Base-by-base conservation (phyloP, 75 land plant genomes). In the Pinus tabuliformis region DNA sequence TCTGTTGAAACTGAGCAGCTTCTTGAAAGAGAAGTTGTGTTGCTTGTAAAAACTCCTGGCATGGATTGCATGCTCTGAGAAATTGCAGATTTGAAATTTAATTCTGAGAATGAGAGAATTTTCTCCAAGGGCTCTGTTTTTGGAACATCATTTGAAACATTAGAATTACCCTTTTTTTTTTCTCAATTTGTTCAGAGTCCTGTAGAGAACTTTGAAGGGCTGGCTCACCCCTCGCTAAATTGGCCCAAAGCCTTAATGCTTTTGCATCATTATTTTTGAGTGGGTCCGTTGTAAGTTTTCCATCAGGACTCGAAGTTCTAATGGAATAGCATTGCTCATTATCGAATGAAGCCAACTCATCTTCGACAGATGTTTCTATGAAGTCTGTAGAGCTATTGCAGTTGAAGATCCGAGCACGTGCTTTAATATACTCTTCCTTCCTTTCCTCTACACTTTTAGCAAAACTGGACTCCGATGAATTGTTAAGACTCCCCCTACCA, bases 171-270 rank as follows among this genome's bases (percentile, higher is more conserved):
- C 17, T 26, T 26, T 26, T 26, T 26, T 73, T 49, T 24, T 52
- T 52, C 26, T 49, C 58, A 24, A 11, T 73, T 49, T 56, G 36
- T 13, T 73, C 58, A 33, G 62, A n/a, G 71, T 30, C 70, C 3
- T 64, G 5, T 13, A 83, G 70, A 36, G 91, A 76, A 68, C 39
- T 36, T 45, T 68, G 71, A 39, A 68, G 52, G 0, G 71, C 16
- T 1, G 62, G 62, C 18, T 86, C 89, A 26, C 96, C 96, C 30
- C 78, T 83, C n/a, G 82, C 76, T 59, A 93, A 84, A 56, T 81
- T 85, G 12, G 81, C 80, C 93, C 93, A 93, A 24, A 72, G 81
- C 96, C 96, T n/a, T n/a, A n/a, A n/a, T n/a, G n/a, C n/a, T n/a
- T n/a, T n/a, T n/a, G n/a, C n/a, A n/a, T n/a, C n/a, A n/a, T n/a